Conservation (phyloP, 192 early-diverging fungal species). For the Coemansia sp. region DNA sequence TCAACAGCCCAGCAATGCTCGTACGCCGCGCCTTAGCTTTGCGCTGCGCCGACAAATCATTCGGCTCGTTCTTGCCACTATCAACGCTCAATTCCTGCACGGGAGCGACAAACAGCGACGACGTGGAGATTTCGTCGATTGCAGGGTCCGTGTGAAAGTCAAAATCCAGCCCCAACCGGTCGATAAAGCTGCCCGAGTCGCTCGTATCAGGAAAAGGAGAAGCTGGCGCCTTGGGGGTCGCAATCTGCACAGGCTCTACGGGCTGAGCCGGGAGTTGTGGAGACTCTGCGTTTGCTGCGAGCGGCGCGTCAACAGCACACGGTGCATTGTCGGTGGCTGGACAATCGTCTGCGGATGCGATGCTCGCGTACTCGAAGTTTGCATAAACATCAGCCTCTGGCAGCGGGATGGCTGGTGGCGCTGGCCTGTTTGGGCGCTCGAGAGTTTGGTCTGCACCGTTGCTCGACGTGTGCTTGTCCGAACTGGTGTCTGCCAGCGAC, state of each 20-base stretch:
- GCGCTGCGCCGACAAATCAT: background rate
- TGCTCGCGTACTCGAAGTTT: slow-evolving; percentile 10
- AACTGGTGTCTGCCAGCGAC: background rate
- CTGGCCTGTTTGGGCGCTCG: background rate
- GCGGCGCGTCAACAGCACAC: too few relatives aligned
- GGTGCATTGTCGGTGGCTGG: too few relatives aligned
- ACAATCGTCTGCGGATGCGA: background rate
- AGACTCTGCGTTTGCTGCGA: background rate
- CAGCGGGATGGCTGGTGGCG: background rate
- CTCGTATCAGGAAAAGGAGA: background rate
- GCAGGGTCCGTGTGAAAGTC: slow-evolving; percentile 38
- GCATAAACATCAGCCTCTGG: slow-evolving; percentile 6
- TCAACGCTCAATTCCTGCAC: background rate
- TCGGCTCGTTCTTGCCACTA: background rate
- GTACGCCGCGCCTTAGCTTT: slow-evolving; percentile 27
- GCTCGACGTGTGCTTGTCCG: background rate
- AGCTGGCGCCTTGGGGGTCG: too few relatives aligned
- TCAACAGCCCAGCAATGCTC: slow-evolving; percentile 42
- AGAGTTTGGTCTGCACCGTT: background rate
- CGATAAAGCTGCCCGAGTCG: background rate
- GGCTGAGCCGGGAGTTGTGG: too few relatives aligned
- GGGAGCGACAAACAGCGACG: slow-evolving; percentile 26
- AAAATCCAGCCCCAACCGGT: slow-evolving; percentile 32
- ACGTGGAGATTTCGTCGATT: slow-evolving; percentile 27
- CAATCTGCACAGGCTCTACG: too few relatives aligned